phyloP scores from a whole-genome alignment of 2,329 filamentous ascomycete genomes.

The Nemania abortiva region DNA sequence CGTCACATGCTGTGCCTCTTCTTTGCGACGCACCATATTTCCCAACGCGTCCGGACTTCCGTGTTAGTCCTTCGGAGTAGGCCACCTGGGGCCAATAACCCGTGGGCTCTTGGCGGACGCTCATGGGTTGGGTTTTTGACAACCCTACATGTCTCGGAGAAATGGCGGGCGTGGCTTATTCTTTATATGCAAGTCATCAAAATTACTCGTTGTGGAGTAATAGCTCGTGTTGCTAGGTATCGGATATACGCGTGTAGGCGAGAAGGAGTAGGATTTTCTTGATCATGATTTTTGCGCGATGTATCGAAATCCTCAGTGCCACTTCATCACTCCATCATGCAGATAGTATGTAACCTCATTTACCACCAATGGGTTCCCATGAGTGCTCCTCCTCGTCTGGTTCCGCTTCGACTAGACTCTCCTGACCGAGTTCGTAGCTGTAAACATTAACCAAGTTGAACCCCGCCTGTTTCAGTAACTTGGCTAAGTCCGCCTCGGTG shows the following conservation, averaged over 20 bases:
- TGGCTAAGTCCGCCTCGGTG: conserved; percentile 40
- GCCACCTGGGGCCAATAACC: too few species aligned
- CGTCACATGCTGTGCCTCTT: too few species aligned
- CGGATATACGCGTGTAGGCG: not conserved
- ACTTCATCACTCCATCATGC: not conserved
- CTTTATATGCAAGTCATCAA: not conserved
- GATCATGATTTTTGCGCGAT: not conserved
- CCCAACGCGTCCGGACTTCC: too few species aligned
- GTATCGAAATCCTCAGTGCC: not conserved
- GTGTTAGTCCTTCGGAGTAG: too few species aligned
- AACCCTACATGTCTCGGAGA: too few species aligned
- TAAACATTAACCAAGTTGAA: conserved; percentile 42
- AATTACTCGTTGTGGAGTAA: not conserved
- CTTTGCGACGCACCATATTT: too few species aligned
- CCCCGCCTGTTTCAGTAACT: conserved; percentile 40
- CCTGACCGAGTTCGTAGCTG: conserved; percentile 41
- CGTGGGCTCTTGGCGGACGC: too few species aligned
- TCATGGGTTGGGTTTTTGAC: too few species aligned
- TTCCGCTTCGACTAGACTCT: conserved; percentile 47
- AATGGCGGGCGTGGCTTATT: too few species aligned
- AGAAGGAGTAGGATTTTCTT: not conserved
- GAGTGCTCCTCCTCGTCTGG: conserved; percentile 5
- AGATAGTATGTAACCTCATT: not conserved
- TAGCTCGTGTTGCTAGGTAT: not conserved
- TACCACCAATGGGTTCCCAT: not conserved